Evolutionary conservation across 768 basidiomycete genomes (phyloP).

Genomic region (Myochromella boudieri): DNA sequence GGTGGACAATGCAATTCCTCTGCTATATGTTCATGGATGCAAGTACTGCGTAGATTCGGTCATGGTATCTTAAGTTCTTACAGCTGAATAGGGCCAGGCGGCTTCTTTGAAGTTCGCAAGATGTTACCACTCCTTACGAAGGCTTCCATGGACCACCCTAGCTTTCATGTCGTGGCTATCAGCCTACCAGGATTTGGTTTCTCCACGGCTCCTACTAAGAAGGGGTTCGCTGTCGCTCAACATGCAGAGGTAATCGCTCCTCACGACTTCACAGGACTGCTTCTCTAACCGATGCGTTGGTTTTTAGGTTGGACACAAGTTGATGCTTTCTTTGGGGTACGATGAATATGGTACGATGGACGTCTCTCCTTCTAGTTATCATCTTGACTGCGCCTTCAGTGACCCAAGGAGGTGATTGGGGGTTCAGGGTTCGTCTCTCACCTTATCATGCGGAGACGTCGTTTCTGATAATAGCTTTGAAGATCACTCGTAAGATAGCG

Average conservation of each 20-base stretch:
- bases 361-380: background rate
- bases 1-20: constrained; percentile 41
- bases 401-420: constrained; percentile 52
- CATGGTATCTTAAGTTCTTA: background rate
- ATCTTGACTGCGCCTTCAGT: constrained; percentile 27
- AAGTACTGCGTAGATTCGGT: constrained; percentile 14
- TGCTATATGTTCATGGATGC: constrained; percentile 54
- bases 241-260: constrained; percentile 44
- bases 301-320: constrained; percentile 40
- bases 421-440: constrained; percentile 28
- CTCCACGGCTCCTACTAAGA: constrained; percentile 53
- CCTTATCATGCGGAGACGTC: background rate
- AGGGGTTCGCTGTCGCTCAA: constrained; percentile 48
- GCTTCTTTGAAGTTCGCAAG: constrained; percentile 57
- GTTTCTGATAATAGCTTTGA: background rate
- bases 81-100: constrained; percentile 51
- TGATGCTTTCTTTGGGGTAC: constrained; percentile 51
- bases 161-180: constrained; percentile 61
- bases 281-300: background rate
- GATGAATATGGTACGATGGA: constrained; percentile 39
- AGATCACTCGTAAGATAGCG: constrained; percentile 30
- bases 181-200: constrained; percentile 65
- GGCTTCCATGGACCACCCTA: constrained; percentile 42
- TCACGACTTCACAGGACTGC: constrained; percentile 15
- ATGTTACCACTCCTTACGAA: constrained; percentile 52